These are phyloP conservation scores for Penicillium sp. DNA, from an alignment of 2,329 filamentous ascomycete genomes.

Conservation along the genomic window DNA sequence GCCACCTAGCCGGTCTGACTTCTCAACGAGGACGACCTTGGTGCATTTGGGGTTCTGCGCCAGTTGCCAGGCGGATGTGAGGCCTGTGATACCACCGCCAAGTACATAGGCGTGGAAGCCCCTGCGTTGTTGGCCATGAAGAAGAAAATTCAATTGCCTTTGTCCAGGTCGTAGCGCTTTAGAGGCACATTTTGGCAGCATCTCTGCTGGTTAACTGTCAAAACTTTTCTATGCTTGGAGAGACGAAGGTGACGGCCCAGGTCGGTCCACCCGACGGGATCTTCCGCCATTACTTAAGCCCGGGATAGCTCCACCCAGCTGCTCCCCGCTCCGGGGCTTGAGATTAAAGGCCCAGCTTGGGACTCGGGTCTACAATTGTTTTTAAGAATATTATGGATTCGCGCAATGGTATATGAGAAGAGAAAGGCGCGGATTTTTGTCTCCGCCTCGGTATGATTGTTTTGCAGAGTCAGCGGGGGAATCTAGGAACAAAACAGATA, in stretches of 20 bases:
- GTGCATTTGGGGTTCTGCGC: slow-evolving; percentile 62
- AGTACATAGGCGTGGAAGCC: slow-evolving; percentile 60
- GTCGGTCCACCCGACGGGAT: neutral
- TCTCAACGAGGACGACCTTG: slow-evolving; percentile 79
- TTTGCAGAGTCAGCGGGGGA: slow-evolving; percentile 19
- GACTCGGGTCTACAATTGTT: no score
- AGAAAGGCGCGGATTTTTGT: neutral
- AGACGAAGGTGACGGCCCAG: neutral
- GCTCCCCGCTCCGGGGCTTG: no score
- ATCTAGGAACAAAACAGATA: slow-evolving; percentile 25
- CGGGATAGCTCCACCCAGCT: no score
- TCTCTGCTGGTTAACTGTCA: slow-evolving; percentile 14
- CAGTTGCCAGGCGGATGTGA: slow-evolving; percentile 74
- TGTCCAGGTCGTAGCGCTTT: slow-evolving; percentile 18
- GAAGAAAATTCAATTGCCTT: slow-evolving; percentile 18
- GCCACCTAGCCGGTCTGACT: slow-evolving; percentile 66
- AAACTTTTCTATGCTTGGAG: neutral
- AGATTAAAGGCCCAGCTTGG: no score
- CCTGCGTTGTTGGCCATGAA: slow-evolving; percentile 21
- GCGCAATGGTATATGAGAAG: neutral
- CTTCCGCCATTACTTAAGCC: slow-evolving; percentile 10
- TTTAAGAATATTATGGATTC: neutral
- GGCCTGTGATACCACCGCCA: slow-evolving; percentile 78
- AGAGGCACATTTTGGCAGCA: slow-evolving; percentile 27
- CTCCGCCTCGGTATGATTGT: slow-evolving; percentile 14